Evolutionary conservation across 495 filamentous ascomycete species (phyloP), one percentile per base, ranked within the genome.

Genomic region (Penicillium salamii): DNA sequence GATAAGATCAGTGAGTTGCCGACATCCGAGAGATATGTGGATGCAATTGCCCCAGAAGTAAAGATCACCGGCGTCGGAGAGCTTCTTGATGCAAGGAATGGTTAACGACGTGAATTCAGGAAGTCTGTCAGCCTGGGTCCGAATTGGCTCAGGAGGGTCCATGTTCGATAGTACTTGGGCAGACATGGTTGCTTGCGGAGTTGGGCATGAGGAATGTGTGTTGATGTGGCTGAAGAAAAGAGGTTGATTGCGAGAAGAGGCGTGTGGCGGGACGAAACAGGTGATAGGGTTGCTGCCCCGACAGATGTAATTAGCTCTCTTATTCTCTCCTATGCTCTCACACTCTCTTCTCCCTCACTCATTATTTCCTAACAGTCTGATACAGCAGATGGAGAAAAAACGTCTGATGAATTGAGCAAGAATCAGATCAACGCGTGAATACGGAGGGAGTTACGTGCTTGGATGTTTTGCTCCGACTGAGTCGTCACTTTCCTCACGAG

Each of bases 401-500:
- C n/a, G n/a, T n/a, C n/a, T n/a, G n/a, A n/a, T n/a, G n/a, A n/a
- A n/a, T n/a, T n/a, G n/a, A n/a, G n/a, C n/a, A n/a, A n/a, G n/a
- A n/a, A n/a, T n/a, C n/a, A n/a, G n/a, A n/a, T n/a, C n/a, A n/a
- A n/a, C n/a, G n/a, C n/a, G n/a, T 26, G 23, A 26, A 26, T 26
- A 26, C 23, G 3, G 23, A 4, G 23, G 8, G 23, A 26, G 4
- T 26, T 26, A n/a, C n/a, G n/a, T n/a, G 29, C 7, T 32, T 11
- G 12, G 29, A 11, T 36, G n/a, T 13, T 46, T 46, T 4, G 18
- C 43, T n/a, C 17, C 8, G 6, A 35, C 21, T 18, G 23, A 21
- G 3, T 20, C 13, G 7, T 46, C 19, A 28, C n/a, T 23, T 42
- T 62, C 50, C 14, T 59, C 63, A 19, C 52, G 52, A 3, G 54